A percentile compares a stretch with the other conserved stretches of the same genome.
Conservation (phyloP, 2,329 filamentous ascomycete genomes). For the Cephalotrichum gorgonifer region DNA sequence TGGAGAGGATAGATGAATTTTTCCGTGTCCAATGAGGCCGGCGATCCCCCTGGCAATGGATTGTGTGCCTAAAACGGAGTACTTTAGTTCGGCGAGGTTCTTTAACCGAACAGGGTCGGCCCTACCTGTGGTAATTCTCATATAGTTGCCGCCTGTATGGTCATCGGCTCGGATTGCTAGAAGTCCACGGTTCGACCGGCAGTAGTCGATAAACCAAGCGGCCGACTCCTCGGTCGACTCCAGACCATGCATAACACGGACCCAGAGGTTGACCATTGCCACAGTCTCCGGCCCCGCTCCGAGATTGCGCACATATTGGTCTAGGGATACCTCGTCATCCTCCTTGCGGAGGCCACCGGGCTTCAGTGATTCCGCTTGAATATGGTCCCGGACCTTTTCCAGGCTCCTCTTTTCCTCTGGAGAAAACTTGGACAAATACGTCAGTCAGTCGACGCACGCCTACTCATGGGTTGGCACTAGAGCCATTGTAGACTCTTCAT, state of each 20-base stretch:
- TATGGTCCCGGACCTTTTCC: slow-evolving; percentile 21
- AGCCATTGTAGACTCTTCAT: neutral
- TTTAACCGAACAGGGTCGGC: too few relatives aligned
- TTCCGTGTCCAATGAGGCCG: slow-evolving; percentile 14
- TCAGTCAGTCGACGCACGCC: too few relatives aligned
- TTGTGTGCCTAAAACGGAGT: slow-evolving; percentile 12
- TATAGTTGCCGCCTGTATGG: slow-evolving; percentile 22
- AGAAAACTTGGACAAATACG: too few relatives aligned
- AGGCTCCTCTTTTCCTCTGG: slow-evolving; percentile 21
- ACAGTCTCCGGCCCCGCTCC: slow-evolving; percentile 18
- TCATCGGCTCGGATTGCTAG: slow-evolving; percentile 24
- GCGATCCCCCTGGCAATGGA: slow-evolving; percentile 16
- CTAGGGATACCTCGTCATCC: slow-evolving; percentile 21
- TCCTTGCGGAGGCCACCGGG: slow-evolving; percentile 10
- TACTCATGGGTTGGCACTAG: neutral
- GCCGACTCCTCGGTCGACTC: slow-evolving; percentile 24
- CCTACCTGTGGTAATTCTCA: slow-evolving; percentile 13
- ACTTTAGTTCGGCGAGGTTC: too few relatives aligned
- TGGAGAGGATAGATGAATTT: slow-evolving; percentile 10
- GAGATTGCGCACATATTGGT: slow-evolving; percentile 22
- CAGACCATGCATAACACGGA: slow-evolving; percentile 23
- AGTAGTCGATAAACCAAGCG: slow-evolving; percentile 26
- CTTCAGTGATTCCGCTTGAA: slow-evolving; percentile 20
- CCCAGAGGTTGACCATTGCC: slow-evolving; percentile 24
- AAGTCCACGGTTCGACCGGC: slow-evolving; percentile 21